Evolutionary conservation across 257 asterid species (phyloP).

Genomic region (Penstemon davidsonii): DNA sequence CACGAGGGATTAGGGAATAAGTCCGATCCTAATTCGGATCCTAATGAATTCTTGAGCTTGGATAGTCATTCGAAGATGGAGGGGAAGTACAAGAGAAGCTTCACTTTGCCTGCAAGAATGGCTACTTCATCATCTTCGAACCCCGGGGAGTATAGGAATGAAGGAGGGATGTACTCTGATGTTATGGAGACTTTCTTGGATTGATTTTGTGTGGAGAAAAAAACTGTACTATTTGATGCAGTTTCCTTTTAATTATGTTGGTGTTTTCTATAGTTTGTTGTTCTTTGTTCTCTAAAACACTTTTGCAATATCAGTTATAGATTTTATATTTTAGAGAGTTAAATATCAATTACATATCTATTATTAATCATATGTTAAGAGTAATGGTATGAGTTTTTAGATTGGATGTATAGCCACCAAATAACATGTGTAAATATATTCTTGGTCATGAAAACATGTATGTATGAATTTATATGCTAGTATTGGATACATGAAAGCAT

Average conservation of each 20-base stretch:
- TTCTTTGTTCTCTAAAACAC: slow-evolving; percentile 30
- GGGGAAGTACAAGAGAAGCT: slow-evolving; percentile 79
- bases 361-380: neutral
- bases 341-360: neutral
- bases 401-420: neutral
- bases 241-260: slow-evolving; percentile 28
- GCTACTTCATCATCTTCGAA: slow-evolving; percentile 73
- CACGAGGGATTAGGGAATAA: slow-evolving; percentile 54
- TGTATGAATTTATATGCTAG: too few species aligned
- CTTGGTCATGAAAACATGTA: too few species aligned
- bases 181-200: slow-evolving; percentile 94
- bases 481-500: slow-evolving; percentile 4
- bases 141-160: slow-evolving; percentile 75
- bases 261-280: slow-evolving; percentile 31
- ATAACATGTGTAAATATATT: too few species aligned
- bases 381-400: too few species aligned
- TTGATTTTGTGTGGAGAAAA: slow-evolving; percentile 32
- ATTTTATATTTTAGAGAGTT: neutral
- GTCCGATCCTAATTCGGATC: slow-evolving; percentile 46
- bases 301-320: slow-evolving; percentile 25
- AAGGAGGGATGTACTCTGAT: slow-evolving; percentile 74
- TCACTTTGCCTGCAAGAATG: slow-evolving; percentile 83
- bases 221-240: slow-evolving; percentile 25
- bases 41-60: slow-evolving; percentile 73
- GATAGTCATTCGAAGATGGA: slow-evolving; percentile 79